Base-by-base conservation (phyloP, 345 rosid species). In the Eucalyptus victrix region DNA sequence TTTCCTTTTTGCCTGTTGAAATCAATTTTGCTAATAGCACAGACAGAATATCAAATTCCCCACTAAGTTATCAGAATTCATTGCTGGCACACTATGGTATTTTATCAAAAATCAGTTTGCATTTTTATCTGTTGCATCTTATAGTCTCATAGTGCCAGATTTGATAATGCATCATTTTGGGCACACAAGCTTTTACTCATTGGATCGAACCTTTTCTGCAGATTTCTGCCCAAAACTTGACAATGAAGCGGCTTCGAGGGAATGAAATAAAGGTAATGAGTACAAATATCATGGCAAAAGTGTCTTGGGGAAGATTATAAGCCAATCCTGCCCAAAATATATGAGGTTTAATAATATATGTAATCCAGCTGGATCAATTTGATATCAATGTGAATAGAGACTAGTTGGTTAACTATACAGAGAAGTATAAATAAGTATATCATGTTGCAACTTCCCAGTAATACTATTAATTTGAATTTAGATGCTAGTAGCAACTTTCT, bases 171-270 rank as follows among this genome's bases (percentile, higher is more conserved):
- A 19, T 65, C 80, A 3, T 87, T 87, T 45, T 54, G n/a, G 53
- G 56, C 49, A 49, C 60, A 45, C 30, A 47, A 72, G 19, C 44
- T 34, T 88, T 30, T 86, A 2, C 86, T 88, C 44, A 60, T 88
- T 49, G 88, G 49, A 67, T 80, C 9, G 12, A 86, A 65, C 14
- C 45, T 80, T 89, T 91, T 89, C 89, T 90, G 95, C 96, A 97
- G 99, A 94, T 97, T 92, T 89, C 93, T 89, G 92, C 93, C 24
- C 99, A 97, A 90, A 96, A 97, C 92, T 93, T 97, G 91, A 97
- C 94, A 51, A 95, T 97, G 97, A 97, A 95, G 91, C 97, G 97
- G 88, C 95, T 97, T 62, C 94, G 92, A 89, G 99, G 99, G 69
- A 89, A 95, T 90, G 99, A 97, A 91, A 97, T 97, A 92, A 96